phyloP scores from a whole-genome alignment of 2,329 filamentous ascomycete genomes.

The Pseudofabraea citricarpa region DNA sequence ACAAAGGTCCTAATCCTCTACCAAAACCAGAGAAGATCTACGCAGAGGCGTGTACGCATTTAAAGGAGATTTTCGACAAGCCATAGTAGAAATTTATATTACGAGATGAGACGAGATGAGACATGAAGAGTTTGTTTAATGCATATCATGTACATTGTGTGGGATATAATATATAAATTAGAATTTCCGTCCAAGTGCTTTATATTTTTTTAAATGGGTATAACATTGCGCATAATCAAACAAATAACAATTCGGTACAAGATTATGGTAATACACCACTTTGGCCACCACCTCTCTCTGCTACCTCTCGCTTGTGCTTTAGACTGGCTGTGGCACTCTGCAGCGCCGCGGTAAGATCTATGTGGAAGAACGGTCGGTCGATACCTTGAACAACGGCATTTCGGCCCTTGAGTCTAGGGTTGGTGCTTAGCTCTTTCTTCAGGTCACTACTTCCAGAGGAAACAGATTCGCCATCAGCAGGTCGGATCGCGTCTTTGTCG shows the following conservation, averaged over 20 bases:
- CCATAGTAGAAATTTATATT: no score
- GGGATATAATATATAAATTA: no score
- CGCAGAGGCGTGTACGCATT: not conserved
- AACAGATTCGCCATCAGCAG: constrained; percentile 28
- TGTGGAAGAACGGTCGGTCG: constrained; percentile 88
- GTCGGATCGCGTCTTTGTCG: constrained; percentile 12
- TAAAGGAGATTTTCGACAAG: not conserved
- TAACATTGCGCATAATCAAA: no score
- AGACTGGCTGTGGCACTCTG: constrained; percentile 83
- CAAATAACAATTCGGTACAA: no score
- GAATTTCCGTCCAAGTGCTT: no score
- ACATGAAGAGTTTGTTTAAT: no score
- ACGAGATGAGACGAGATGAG: no score
- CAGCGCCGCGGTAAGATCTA: constrained; percentile 83
- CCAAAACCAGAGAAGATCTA: not conserved
- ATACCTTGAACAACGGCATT: constrained; percentile 75
- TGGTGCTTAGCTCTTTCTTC: constrained; percentile 2
- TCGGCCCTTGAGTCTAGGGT: constrained; percentile 33
- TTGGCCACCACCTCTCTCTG: constrained; percentile 19
- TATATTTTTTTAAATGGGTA: no score
- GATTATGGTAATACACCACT: not conserved
- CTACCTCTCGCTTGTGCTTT: constrained; percentile 44
- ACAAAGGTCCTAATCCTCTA: not conserved
- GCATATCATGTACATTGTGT: no score
- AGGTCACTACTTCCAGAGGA: constrained; percentile 8